Conservation (phyloP, 257 asterid species). For the Solanum clarkiae region DNA sequence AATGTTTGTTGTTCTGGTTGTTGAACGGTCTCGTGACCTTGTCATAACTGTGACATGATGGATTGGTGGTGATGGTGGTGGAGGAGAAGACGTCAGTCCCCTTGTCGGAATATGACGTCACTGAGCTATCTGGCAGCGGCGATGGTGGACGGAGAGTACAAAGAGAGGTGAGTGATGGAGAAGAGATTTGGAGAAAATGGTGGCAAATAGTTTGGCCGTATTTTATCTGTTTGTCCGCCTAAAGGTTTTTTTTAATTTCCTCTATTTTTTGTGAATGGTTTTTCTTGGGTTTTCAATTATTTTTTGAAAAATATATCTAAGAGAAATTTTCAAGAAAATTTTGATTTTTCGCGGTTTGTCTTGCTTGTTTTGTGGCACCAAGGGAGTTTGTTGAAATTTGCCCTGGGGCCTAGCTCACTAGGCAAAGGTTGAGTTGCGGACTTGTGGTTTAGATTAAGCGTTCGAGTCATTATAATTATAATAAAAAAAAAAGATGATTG, state of each 20-base stretch:
- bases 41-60: constrained; percentile 24
- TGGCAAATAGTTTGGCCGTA: neutral
- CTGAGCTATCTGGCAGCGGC: neutral
- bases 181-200: constrained; percentile 12
- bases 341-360: constrained; percentile 5
- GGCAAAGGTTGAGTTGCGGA: neutral
- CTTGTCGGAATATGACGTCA: neutral
- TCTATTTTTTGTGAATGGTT: neutral
- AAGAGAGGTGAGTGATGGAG: constrained; percentile 12
- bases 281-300: neutral
- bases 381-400: neutral
- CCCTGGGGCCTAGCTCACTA: neutral
- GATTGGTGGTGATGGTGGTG: neutral
- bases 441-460: no score
- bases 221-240: neutral
- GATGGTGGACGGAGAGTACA: constrained; percentile 9
- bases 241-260: neutral
- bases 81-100: neutral
- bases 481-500: no score
- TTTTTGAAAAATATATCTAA: neutral
- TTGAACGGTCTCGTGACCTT: constrained; percentile 4
- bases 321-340: neutral
- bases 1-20: constrained; percentile 8
- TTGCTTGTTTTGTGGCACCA: neutral
- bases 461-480: no score